Evolutionary conservation across 208 protist genomes (phyloP), one percentile per base, ranked within the genome.

Genomic region (Crithidia sp.): DNA sequence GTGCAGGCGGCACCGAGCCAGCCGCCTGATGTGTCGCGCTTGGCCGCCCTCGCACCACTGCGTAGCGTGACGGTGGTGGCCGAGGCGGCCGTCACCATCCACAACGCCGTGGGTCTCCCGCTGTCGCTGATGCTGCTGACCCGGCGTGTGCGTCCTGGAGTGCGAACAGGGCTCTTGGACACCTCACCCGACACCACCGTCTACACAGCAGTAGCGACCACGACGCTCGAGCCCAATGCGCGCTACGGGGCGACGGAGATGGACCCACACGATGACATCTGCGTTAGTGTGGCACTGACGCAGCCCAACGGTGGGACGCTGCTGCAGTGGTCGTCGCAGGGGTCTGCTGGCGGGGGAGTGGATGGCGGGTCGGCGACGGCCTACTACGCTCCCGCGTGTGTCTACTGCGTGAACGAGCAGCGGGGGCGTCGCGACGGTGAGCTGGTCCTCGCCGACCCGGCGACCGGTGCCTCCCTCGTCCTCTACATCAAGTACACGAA

Each of bases 191-290:
- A 85, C 52, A 71, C 19, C 54, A 60, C 65, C 54, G 49, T 75
- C 43, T 91, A 85, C 72, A 81, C 86, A 28, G 59, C 59, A 9
- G 66, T 92, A 5, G 62, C 57, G 53, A 81, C 71, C 13, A 47
- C 90, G 16, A 62, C 62, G 61, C 71, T 92, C 41, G 43, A 49
- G 6, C 65, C 82, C 8, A 79, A 74, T 13, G 64, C 41, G 19
- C 54, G 67, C 28, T 85, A 82, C 71, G 76, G 73, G 10, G 81
- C 87, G 8, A 89, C 84, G 5, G 80, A 93, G 64, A 74, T 93
- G 37, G 87, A 90, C 71, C 91, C 88, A 6, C 71, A 92, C 37
- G 74, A 84, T 16, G 84, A 92, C 57, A 74, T 92, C 41, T 91
- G 76, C 57, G 71, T 93, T 2, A 75, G 89, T 28, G 71, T 92